A percentile compares a stretch with the other conserved stretches of the same genome.
phyloP scores from a whole-genome alignment of 192 early-diverging fungal genomes.

The Backusella macrospora region DNA sequence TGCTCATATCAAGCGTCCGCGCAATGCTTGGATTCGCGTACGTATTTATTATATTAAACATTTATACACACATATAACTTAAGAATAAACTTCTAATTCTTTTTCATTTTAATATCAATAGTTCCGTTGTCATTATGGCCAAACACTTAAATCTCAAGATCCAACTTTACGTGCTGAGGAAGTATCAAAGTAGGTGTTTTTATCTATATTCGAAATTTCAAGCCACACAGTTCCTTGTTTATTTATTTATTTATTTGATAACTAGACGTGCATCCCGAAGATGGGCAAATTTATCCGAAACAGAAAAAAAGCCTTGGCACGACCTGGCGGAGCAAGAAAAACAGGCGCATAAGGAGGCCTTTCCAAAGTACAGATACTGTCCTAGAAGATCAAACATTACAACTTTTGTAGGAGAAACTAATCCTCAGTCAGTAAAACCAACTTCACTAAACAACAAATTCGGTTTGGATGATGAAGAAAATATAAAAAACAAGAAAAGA shows the following conservation, averaged over 20 bases:
- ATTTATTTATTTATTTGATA: neutral
- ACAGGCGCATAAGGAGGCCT: constrained; percentile 36
- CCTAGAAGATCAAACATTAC: constrained; percentile 17
- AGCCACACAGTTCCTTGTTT: neutral
- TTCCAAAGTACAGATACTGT: constrained; percentile 36
- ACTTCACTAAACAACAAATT: neutral
- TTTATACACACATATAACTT: neutral
- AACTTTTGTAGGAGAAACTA: neutral
- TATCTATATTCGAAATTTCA: neutral
- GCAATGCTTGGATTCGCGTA: constrained; percentile 40
- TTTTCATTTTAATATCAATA: neutral
- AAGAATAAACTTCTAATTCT: neutral
- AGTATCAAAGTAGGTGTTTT: constrained; percentile 33
- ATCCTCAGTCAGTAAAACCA: neutral
- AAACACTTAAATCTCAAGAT: constrained; percentile 32
- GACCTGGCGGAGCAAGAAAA: constrained; percentile 35
- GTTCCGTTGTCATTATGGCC: constrained; percentile 37
- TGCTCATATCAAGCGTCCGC: constrained; percentile 36
- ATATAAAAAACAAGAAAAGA: neutral
- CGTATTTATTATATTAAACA: constrained; percentile 8
- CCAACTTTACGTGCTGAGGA: constrained; percentile 34
- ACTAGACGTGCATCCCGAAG: constrained; percentile 32
- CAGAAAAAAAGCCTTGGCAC: constrained; percentile 39
- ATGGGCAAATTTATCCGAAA: constrained; percentile 30
- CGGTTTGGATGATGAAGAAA: neutral